Evolutionary conservation across 768 basidiomycete genomes (phyloP).

Genomic region (Plicaturopsis crispa): DNA sequence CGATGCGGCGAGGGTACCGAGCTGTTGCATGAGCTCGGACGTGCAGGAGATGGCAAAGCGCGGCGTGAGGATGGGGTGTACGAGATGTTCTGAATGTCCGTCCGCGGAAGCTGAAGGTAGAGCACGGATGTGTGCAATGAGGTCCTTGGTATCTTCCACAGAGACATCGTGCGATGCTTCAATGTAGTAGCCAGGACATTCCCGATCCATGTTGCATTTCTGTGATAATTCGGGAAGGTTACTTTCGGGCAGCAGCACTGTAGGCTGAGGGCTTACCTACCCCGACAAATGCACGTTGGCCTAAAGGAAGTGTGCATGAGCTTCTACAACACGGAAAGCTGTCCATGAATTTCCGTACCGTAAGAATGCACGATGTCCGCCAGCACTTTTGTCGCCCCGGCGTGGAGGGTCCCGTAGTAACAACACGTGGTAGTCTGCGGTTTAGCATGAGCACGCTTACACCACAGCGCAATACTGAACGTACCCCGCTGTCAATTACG

Average conservation of each 20-base stretch:
- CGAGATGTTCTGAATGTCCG: constrained; percentile 40
- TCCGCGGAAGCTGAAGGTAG: constrained; percentile 28
- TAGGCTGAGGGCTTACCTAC: constrained; percentile 33
- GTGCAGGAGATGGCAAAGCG: constrained; percentile 95
- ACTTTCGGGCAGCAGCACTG: constrained; percentile 14
- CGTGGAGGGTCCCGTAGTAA: constrained; percentile 82
- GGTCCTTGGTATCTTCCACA: constrained; percentile 47
- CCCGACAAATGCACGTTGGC: constrained; percentile 82
- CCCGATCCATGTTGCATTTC: constrained; percentile 89
- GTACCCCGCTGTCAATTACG: constrained; percentile 67
- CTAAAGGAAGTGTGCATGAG: constrained; percentile 21
- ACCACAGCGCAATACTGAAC: constrained; percentile 19
- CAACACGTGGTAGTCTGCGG: constrained; percentile 90
- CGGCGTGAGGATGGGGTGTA: constrained; percentile 89
- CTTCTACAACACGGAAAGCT: background rate
- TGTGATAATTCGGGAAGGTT: constrained; percentile 33
- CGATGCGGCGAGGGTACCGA: constrained; percentile 54
- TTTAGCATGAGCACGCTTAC: constrained; percentile 1
- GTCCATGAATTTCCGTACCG: constrained; percentile 30
- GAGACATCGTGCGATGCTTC: constrained; percentile 57
- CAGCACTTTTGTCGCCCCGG: constrained; percentile 72
- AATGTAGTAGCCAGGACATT: constrained; percentile 60
- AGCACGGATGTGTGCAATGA: constrained; percentile 64
- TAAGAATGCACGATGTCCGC: constrained; percentile 63
- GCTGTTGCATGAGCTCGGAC: constrained; percentile 47